These are phyloP conservation scores for Crithidia thermophila DNA, from an alignment of 208 protist genomes.

Conservation along the genomic window DNA sequence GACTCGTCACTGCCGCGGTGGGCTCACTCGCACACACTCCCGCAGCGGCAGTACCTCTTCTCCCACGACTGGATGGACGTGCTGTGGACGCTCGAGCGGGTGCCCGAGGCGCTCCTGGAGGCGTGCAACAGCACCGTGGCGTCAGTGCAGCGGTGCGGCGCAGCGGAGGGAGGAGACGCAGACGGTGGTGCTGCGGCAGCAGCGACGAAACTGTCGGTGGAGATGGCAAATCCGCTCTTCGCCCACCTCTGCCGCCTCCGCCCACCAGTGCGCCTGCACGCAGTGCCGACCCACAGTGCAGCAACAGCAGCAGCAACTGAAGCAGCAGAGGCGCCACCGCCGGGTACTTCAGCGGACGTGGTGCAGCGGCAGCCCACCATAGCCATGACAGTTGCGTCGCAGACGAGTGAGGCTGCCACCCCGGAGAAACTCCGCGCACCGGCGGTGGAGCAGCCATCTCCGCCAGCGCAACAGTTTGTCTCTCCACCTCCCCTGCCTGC, in stretches of 20 bases:
- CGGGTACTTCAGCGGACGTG: no score
- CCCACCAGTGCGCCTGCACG: constrained; percentile 41
- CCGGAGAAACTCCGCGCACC: constrained; percentile 19
- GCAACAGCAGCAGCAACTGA: not conserved
- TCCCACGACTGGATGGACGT: constrained; percentile 43
- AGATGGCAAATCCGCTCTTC: constrained; percentile 36
- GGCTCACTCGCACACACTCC: constrained; percentile 25
- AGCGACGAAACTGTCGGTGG: not conserved
- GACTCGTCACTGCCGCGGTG: constrained; percentile 39
- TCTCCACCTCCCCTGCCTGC: not conserved
- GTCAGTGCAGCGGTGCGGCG: not conserved
- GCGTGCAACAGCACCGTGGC: constrained; percentile 3
- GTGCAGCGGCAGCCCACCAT: not conserved
- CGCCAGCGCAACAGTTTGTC: not conserved
- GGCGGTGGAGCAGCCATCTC: not conserved
- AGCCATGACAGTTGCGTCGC: not conserved
- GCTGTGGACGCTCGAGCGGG: constrained; percentile 60
- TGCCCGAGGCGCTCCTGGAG: constrained; percentile 18
- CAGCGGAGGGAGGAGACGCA: no score
- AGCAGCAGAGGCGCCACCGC: no score
- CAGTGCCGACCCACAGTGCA: constrained; percentile 7
- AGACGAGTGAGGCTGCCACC: not conserved
- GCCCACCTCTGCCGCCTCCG: constrained; percentile 40
- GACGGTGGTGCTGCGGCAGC: not conserved
- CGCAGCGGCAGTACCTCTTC: constrained; percentile 43